These are phyloP conservation scores for Stemphylium vesicarium DNA, from an alignment of 2,329 filamentous ascomycete species.

Conservation along the genomic window DNA sequence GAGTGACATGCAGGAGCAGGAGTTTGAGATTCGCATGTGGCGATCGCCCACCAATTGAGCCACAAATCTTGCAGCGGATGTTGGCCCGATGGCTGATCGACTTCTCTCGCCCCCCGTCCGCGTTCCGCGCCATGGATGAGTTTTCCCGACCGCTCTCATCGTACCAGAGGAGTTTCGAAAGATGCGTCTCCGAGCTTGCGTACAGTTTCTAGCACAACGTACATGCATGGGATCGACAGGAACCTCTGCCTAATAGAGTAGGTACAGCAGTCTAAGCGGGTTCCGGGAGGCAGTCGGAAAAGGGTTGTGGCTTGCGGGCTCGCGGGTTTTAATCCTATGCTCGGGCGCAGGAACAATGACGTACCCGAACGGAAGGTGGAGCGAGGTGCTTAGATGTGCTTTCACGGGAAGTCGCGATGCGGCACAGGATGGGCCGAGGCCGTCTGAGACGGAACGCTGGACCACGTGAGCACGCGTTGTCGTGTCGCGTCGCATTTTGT, in stretches of 20 bases:
- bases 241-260: neutral
- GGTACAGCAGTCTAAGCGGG: neutral
- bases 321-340: neutral
- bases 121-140: neutral
- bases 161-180: neutral
- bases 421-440: neutral
- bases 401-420: neutral
- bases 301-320: conserved; percentile 4
- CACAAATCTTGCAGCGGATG: too few species aligned
- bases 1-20: too few species aligned
- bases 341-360: neutral
- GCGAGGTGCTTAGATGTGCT: neutral
- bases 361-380: neutral
- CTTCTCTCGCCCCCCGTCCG: neutral
- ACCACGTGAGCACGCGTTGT: conserved; percentile 13
- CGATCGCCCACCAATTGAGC: too few species aligned
- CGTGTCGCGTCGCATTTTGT: conserved; percentile 6
- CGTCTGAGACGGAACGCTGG: neutral
- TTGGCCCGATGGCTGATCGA: too few species aligned
- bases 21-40: too few species aligned
- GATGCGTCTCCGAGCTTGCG: neutral
- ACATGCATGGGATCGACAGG: conserved; percentile 7
- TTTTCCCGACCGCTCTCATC: neutral
- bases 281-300: neutral
- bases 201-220: neutral